These are phyloP conservation scores for Xylariaceae sp. DNA, from an alignment of 2,329 filamentous ascomycete genomes.

Conservation along the genomic window DNA sequence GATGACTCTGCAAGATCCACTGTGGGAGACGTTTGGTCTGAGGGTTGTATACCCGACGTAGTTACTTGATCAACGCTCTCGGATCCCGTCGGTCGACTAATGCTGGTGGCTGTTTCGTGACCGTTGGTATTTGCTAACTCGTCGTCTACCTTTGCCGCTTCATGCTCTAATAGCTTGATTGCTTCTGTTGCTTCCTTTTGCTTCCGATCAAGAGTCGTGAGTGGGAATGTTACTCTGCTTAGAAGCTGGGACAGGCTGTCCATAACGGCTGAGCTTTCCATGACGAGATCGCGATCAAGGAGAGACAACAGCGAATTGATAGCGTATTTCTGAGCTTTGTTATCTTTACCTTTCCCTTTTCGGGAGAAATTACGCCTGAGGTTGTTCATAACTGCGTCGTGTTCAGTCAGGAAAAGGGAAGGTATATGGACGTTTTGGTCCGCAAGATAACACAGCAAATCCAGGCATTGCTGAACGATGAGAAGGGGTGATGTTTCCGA, in stretches of 20 bases:
- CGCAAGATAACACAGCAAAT: slow-evolving; percentile 76
- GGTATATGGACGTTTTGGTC: slow-evolving; percentile 81
- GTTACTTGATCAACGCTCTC: slow-evolving; percentile 3
- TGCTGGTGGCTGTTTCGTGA: slow-evolving; percentile 1
- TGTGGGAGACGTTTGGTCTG: slow-evolving; percentile 18
- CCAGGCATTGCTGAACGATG: slow-evolving; percentile 92
- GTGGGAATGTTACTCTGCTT: slow-evolving; percentile 79
- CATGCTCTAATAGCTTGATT: slow-evolving; percentile 34
- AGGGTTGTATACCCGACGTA: slow-evolving; percentile 19
- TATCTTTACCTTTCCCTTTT: slow-evolving; percentile 86
- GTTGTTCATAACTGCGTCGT: slow-evolving; percentile 67
- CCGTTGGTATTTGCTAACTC: slow-evolving; percentile 11
- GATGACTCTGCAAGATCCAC: slow-evolving; percentile 21
- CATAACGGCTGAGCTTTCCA: slow-evolving; percentile 97
- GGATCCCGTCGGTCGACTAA: slow-evolving; percentile 11
- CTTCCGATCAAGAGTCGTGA: slow-evolving; percentile 72
- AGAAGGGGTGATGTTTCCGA: slow-evolving; percentile 89
- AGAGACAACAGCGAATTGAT: slow-evolving; percentile 85
- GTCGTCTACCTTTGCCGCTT: slow-evolving; percentile 24
- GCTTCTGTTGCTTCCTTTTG: slow-evolving; percentile 40
- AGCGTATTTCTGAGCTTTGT: slow-evolving; percentile 78
- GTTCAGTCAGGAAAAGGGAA: slow-evolving; percentile 89
- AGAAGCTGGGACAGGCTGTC: slow-evolving; percentile 83
- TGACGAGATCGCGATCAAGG: slow-evolving; percentile 88
- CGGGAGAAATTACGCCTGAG: slow-evolving; percentile 71